Evolutionary conservation across 108 stramenopile species (phyloP).

Genomic region (Cyclostephanos tholiformis): DNA sequence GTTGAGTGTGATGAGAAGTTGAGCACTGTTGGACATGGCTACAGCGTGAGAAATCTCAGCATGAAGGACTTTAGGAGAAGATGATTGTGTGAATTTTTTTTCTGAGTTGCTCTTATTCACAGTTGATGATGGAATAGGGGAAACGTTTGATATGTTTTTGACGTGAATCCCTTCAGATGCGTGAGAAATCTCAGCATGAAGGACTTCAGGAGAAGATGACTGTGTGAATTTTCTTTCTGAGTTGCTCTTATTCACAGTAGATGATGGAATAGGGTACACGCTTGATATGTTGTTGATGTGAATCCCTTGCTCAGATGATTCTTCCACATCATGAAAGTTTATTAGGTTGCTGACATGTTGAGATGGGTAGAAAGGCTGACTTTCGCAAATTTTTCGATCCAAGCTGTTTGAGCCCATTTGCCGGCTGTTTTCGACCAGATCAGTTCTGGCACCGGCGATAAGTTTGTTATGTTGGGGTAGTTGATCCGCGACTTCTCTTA

Average conservation of each 20-base stretch:
- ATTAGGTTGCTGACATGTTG: background rate
- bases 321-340: background rate
- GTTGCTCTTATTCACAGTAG: background rate
- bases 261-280: background rate
- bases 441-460: background rate
- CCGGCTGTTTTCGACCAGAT: background rate
- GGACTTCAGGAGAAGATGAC: background rate
- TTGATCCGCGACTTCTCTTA: constrained; percentile 7
- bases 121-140: background rate
- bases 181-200: background rate
- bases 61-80: background rate
- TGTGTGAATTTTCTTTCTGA: background rate
- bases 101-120: background rate
- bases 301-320: background rate
- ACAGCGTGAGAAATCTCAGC: background rate
- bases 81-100: background rate
- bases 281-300: background rate
- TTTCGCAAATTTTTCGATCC: background rate
- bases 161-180: no score
- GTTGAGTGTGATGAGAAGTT: background rate
- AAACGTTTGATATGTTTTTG: no score
- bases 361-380: background rate
- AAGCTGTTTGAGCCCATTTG: background rate
- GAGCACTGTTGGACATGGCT: constrained; percentile 2
- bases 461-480: background rate